Conservation (phyloP, 257 asterid species). For the Striga asiatica region DNA sequence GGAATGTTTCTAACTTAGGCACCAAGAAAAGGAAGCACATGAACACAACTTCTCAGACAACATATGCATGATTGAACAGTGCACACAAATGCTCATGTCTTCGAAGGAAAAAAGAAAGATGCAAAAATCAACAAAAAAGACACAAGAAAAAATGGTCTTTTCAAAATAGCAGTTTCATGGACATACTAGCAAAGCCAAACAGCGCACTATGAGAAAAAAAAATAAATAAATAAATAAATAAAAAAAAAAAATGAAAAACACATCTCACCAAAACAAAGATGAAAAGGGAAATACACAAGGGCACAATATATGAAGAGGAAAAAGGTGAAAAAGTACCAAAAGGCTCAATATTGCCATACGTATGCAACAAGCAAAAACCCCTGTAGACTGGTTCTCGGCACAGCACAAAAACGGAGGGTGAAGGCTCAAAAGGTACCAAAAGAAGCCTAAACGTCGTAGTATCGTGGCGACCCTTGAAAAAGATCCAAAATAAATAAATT, state of each 20-base stretch:
- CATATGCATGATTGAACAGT: conserved; percentile 14
- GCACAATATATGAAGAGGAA: neutral
- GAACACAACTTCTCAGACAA: neutral
- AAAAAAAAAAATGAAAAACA: neutral
- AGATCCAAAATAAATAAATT: too few species aligned
- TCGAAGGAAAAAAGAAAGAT: neutral
- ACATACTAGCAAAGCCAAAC: neutral
- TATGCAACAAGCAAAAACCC: neutral
- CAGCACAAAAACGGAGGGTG: neutral
- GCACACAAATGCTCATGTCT: neutral
- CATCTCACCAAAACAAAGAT: neutral
- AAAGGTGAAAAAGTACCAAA: neutral
- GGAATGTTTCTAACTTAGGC: neutral
- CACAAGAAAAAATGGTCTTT: neutral
- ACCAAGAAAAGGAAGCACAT: neutral
- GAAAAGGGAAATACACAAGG: neutral
- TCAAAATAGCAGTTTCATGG: neutral
- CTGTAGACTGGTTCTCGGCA: too few species aligned
- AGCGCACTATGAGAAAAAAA: neutral
- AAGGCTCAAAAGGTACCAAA: neutral
- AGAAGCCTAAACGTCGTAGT: neutral
- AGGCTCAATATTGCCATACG: neutral
- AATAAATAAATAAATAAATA: neutral
- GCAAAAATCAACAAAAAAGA: conserved; percentile 1
- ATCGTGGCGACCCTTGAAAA: neutral